A percentile compares a stretch with the other conserved stretches of the same genome.
These are phyloP conservation scores for Cercospora sojina DNA, from an alignment of 2,329 filamentous ascomycete species.

Conservation along the genomic window DNA sequence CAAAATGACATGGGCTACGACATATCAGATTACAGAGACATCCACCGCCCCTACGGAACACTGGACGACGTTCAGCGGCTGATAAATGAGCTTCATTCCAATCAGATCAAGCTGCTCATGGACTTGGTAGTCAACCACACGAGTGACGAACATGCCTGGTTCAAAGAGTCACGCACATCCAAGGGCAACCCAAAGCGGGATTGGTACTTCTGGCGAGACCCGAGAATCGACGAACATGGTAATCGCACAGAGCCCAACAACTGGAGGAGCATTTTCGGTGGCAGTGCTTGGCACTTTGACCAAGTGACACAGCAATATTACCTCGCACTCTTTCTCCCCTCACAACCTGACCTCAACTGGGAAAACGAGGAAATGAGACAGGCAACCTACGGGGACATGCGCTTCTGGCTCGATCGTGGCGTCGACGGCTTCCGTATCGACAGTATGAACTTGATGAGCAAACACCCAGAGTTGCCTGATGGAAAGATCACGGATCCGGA, in stretches of 20 bases:
- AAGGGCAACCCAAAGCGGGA: slow-evolving; percentile 55
- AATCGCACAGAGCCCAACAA: slow-evolving; percentile 60
- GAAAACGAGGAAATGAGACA: slow-evolving; percentile 45
- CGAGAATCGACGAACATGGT: slow-evolving; percentile 55
- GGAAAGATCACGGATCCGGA: slow-evolving; percentile 42
- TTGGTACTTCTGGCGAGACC: slow-evolving; percentile 65
- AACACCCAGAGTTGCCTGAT: slow-evolving; percentile 44
- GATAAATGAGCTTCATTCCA: slow-evolving; percentile 44
- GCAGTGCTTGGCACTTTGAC: slow-evolving; percentile 47
- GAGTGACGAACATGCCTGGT: slow-evolving; percentile 55
- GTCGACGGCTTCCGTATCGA: slow-evolving; percentile 50
- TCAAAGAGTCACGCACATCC: slow-evolving; percentile 53
- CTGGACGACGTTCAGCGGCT: slow-evolving; percentile 47
- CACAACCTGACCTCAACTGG: slow-evolving; percentile 52
- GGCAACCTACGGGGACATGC: slow-evolving; percentile 47
- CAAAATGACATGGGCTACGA: slow-evolving; percentile 57
- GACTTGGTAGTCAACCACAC: slow-evolving; percentile 41
- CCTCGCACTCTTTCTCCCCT: slow-evolving; percentile 46
- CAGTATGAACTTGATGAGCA: slow-evolving; percentile 50
- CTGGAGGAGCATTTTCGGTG: slow-evolving; percentile 42
- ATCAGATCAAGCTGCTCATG: slow-evolving; percentile 51
- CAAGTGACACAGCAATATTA: slow-evolving; percentile 49
- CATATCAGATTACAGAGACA: slow-evolving; percentile 47
- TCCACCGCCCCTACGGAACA: slow-evolving; percentile 49
- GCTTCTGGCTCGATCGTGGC: slow-evolving; percentile 46